phyloP scores from a whole-genome alignment of 2,329 filamentous ascomycete genomes.

The Aureobasidium namibiae region DNA sequence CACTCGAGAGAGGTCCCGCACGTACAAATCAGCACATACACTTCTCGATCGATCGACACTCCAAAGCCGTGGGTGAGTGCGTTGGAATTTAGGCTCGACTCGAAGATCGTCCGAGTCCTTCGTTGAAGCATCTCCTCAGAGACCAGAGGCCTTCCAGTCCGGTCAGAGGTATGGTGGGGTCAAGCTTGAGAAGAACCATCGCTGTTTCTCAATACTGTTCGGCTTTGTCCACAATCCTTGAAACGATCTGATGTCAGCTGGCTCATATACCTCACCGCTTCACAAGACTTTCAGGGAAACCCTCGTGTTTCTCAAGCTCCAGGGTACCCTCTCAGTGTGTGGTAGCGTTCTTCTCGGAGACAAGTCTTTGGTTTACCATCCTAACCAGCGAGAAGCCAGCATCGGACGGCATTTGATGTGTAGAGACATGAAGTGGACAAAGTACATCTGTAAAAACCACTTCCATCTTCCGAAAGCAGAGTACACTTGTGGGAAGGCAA shows the following conservation, averaged over 20 bases:
- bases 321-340: slow-evolving; percentile 60
- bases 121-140: not conserved
- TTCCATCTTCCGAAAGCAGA: slow-evolving; percentile 36
- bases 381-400: slow-evolving; percentile 17
- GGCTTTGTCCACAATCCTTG: slow-evolving; percentile 13
- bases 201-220: not conserved
- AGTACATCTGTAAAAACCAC: slow-evolving; percentile 89
- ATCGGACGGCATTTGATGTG: slow-evolving; percentile 52
- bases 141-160: not conserved
- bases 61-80: slow-evolving; percentile 8
- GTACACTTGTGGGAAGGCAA: slow-evolving; percentile 18
- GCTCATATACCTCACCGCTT: slow-evolving; percentile 19
- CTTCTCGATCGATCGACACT: slow-evolving; percentile 21
- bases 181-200: slow-evolving; percentile 19
- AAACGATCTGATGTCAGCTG: slow-evolving; percentile 10
- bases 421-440: slow-evolving; percentile 60
- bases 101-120: not conserved
- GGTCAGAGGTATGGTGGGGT: not conserved
- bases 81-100: not conserved
- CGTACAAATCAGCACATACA: slow-evolving; percentile 17
- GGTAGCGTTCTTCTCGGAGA: slow-evolving; percentile 76
- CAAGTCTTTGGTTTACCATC: slow-evolving; percentile 80
- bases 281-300: slow-evolving; percentile 17
- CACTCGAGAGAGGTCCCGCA: slow-evolving; percentile 81
- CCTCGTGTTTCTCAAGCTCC: slow-evolving; percentile 10